Evolutionary conservation across 495 filamentous ascomycete genomes (phyloP), one percentile per base, ranked within the genome.

Genomic region (Aspergillus taichungensis): DNA sequence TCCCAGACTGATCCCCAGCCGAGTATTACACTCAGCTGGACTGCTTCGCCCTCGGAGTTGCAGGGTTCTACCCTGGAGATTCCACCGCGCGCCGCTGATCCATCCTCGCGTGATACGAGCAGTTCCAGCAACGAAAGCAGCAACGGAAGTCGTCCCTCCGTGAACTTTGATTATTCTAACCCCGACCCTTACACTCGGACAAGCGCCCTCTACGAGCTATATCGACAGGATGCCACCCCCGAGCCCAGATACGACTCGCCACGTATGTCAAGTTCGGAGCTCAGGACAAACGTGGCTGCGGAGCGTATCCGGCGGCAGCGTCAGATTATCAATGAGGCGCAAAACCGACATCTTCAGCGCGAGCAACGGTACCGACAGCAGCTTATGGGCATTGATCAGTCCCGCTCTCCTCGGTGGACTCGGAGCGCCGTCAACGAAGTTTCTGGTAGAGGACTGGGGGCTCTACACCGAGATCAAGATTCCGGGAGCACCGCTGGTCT

Each of bases 401-500:
- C 54, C 18, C 67, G 68, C 13, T 67, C 64, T n/a, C 62, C 66
- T 12, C 52, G 67, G 13, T 71, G 67, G 70, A 66, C 68, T 14
- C 51, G 66, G 38, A 67, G 60, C 40, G 61, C 66, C 30, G 51
- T 69, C 37, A 69, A 68, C 45, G 69, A 72, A 5, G 59, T 66
- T 11, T 61, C 64, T 6, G 68, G 70, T 28, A 57, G 67, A 51
- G 59, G 54, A 34, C 49, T 57, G 31, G 56, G 57, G 5, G 52
- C 62, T 44, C 55, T 51, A 24, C 47, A 58, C 35, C 46, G 68
- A 49, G 63, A 67, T 33, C 60, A 65, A 33, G 60, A 67, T 29
- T 69, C 68, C 28, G 58, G 67, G 30, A 60, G 65, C 11, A 86
- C 84, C 2, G 81, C 83, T 38, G 85, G 85, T 12, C 60, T 85